These are phyloP conservation scores for Isatis lusitanica DNA, from an alignment of 441 rosid species.

Conservation along the genomic window DNA sequence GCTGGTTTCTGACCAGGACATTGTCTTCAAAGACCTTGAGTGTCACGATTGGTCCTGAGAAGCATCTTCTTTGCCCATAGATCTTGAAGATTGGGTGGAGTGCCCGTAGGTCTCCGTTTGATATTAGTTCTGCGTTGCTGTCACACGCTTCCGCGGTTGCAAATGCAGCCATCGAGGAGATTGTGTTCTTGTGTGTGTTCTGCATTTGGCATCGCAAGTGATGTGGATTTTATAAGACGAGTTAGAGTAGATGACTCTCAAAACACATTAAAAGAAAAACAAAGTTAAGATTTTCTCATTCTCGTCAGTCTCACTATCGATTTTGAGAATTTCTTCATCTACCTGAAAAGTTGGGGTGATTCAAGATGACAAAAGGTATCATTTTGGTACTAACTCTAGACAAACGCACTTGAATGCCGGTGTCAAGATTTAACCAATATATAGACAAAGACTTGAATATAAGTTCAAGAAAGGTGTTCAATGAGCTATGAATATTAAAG, in stretches of 20 bases:
- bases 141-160: slow-evolving; percentile 87
- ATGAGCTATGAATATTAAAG: not conserved
- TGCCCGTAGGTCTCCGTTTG: slow-evolving; percentile 69
- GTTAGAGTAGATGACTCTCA: too few species aligned
- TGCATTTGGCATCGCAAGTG: slow-evolving; percentile 2
- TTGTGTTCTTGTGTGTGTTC: not conserved
- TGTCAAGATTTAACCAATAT: not conserved
- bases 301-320: too few species aligned
- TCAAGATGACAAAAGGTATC: not conserved
- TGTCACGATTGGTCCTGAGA: slow-evolving; percentile 73
- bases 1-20: slow-evolving; percentile 63
- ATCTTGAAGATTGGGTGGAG: slow-evolving; percentile 67
- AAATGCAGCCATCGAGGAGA: slow-evolving; percentile 50
- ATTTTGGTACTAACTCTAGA: not conserved
- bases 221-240: too few species aligned
- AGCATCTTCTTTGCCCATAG: slow-evolving; percentile 64
- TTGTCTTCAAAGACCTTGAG: slow-evolving; percentile 86
- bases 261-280: too few species aligned
- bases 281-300: too few species aligned
- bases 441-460: not conserved
- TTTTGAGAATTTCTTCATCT: not conserved
- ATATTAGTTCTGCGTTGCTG: slow-evolving; percentile 53
- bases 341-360: not conserved
- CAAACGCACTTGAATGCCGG: not conserved
- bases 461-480: not conserved